Base-by-base conservation (phyloP, 257 asterid species). In the Phtheirospermum japonicum region DNA sequence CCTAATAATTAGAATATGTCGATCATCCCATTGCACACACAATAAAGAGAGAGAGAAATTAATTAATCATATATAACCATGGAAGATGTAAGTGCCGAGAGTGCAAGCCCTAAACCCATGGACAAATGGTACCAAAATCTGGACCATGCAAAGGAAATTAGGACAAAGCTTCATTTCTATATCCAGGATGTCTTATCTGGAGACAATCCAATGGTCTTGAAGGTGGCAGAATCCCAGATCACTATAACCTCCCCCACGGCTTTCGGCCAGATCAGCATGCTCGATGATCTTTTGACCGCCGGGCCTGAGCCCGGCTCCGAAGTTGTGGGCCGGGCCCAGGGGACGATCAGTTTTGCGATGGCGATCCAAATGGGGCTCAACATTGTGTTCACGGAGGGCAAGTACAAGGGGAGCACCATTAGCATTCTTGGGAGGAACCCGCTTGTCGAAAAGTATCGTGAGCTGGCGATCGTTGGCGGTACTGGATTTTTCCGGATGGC, bases 391-490 rank as follows among this genome's bases (percentile, higher is more conserved):
- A 70, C 70, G 0, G 30, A 39, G 0, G 76, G 80, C 4, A 20
- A 66, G 57, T 75, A 60, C 23, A 66, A 66, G 3, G 76, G 80
- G 16, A 75, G 79, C 61, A 70, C 76, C 11, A 34, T 75, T 4
- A 65, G 66, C 36, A 16, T 75, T 6, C 53, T 66, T 17, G 76
- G 80, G 1, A 53, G 80, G 7, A 66, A 60, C 43, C 31, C 80
- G 0, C 2, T 69, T 0, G 16, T 42, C 3, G 33, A 72, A 1
- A 54, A 53, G 61, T 71, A 34, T 8, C 45, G 70, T 0, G 81
- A 76, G 62, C 28, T 77, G 71, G 62, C 82, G 0, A 73, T 77
- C 7, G 61, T 77, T 0, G 82, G 78, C 3, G 82, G 82, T 4
- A 64, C 78, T 7, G 81, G 78, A 0, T 53, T 18, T 23, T 76